Base-by-base conservation (phyloP, 352 stramenopile species). In the Phytophthora sp. region DNA sequence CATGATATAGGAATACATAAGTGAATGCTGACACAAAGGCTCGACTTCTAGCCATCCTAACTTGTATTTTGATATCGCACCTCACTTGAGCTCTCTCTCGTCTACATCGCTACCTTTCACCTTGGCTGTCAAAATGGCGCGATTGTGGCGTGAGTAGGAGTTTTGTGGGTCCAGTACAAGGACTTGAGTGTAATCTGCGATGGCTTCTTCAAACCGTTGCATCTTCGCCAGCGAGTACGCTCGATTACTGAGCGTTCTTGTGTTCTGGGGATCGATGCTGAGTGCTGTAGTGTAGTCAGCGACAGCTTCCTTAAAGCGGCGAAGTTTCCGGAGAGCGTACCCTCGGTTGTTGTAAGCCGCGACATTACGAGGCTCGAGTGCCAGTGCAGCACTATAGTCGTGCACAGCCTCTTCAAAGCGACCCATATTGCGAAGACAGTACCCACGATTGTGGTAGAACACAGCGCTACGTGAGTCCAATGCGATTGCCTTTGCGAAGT, bases 141-240 rank as follows among this genome's bases (percentile, higher is more conserved):
- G 80, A 55, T 97, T 96, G 70, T 97, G 87, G 43, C 71, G 84
- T 31, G 88, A 89, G 67, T 97, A 94, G 2, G 77, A 70, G 55
- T 94, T 96, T 18, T 77, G 56, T 17, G 82, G 66, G 30, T 96
- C 87, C 13, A 96, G 61, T 26, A 54, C 57, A 12, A 96, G 56
- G n/a, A 95, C 88, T 12, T 62, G 69, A 15, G 78, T 75, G 69
- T 96, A 97, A 67, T 97, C 89, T 26, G 54, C 72, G 20, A 95
- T 79, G 18, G 85, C 85, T 41, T 84, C 69, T 49, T 73, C 49
- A 24, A 87, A 77, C 18, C 56, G 55, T 20, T 87, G 88, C 77
- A 91, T 92, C 70, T 95, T 95, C 23, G 88, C 89, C 44, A 80
- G 82, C 51, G 83, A 92, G 51, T 96, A 96, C 10, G 82, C 88